A percentile compares a stretch with the other conserved stretches of the same genome.
phyloP scores from a whole-genome alignment of 441 rosid genomes.

The Kokia cookei region DNA sequence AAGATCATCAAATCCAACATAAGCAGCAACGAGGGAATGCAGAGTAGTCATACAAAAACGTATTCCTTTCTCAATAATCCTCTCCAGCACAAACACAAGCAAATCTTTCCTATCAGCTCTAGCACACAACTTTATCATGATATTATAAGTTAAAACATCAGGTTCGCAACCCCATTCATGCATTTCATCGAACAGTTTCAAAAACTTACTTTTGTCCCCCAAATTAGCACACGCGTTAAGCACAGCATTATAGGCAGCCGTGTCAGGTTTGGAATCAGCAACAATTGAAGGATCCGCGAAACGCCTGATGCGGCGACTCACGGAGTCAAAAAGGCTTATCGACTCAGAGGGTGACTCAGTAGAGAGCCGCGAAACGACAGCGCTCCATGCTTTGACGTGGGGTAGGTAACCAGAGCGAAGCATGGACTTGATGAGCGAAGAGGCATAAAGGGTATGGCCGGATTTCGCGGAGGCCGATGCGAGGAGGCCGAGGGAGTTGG shows the following conservation, averaged over 20 bases:
- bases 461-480: conserved; percentile 72
- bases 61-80: conserved; percentile 48
- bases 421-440: conserved; percentile 63
- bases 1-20: conserved; percentile 84
- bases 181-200: conserved; percentile 71
- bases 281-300: conserved; percentile 44
- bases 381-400: conserved; percentile 30
- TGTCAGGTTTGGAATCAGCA: conserved; percentile 65
- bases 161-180: conserved; percentile 53
- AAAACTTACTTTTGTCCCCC: conserved; percentile 57
- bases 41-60: conserved; percentile 70
- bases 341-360: conserved; percentile 65
- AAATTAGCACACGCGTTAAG: conserved; percentile 89
- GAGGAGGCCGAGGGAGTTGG: conserved; percentile 88
- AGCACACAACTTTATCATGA: conserved; percentile 84
- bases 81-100: conserved; percentile 75
- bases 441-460: conserved; percentile 72
- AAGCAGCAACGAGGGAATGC: conserved; percentile 87
- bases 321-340: conserved; percentile 48
- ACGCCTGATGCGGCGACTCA: conserved; percentile 44
- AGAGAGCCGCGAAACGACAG: conserved; percentile 71
- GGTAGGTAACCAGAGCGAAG: conserved; percentile 12
- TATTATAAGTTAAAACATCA: conserved; percentile 72
- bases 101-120: conserved; percentile 60
- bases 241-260: conserved; percentile 76